These are phyloP conservation scores for Penicillium psychrosexuale DNA, from an alignment of 2,329 filamentous ascomycete genomes.

Conservation along the genomic window DNA sequence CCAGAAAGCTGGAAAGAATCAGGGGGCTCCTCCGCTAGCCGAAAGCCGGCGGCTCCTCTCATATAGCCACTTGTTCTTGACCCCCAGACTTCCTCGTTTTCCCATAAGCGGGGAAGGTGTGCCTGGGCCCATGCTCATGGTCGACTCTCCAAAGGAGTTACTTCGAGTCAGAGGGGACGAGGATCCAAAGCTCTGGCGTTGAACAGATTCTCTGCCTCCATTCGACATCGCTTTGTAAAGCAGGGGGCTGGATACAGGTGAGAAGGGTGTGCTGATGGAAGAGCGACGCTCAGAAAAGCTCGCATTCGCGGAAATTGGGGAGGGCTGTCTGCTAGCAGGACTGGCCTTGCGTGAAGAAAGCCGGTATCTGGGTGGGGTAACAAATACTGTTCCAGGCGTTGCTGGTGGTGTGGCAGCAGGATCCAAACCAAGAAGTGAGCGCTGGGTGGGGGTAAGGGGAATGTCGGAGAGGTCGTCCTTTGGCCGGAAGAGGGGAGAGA, in stretches of 20 bases:
- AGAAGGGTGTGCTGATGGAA: conserved; percentile 51
- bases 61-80: conserved; percentile 95
- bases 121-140: conserved; percentile 42
- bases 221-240: conserved; percentile 64
- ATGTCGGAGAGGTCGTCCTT: conserved; percentile 83
- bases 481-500: conserved; percentile 68
- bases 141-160: conserved; percentile 44
- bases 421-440: conserved; percentile 75
- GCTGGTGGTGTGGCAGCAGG: conserved; percentile 61
- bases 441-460: conserved; percentile 83
- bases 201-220: conserved; percentile 33
- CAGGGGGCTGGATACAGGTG: conserved; percentile 55
- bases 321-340: conserved; percentile 37
- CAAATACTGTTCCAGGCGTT: conserved; percentile 68
- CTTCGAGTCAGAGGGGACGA: conserved; percentile 43
- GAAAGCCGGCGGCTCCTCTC: conserved; percentile 62
- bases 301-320: conserved; percentile 39
- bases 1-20: conserved; percentile 13
- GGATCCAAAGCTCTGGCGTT: conserved; percentile 54
- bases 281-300: conserved; percentile 34
- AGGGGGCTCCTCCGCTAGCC: conserved; percentile 38
- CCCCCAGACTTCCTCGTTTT: conserved; percentile 68
- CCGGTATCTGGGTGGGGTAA: conserved; percentile 83
- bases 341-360: conserved; percentile 58
- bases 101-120: conserved; percentile 65